phyloP scores from a whole-genome alignment of 805 yeast species.

The Pichia gijzeniarum region DNA sequence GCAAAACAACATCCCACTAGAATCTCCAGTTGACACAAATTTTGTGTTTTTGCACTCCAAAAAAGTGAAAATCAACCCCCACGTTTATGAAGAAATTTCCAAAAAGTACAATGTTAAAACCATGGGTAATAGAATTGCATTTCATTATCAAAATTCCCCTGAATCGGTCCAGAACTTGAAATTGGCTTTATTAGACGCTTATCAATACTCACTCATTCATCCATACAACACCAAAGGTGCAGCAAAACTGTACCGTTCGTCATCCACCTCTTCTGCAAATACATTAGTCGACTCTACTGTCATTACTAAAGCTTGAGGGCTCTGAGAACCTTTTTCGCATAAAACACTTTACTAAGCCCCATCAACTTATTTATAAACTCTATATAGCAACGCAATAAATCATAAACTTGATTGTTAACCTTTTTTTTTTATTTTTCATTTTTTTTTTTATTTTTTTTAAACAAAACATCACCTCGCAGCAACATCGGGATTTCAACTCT shows the following conservation, averaged over 20 bases:
- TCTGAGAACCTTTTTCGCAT: neutral
- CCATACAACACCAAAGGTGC: conserved; percentile 35
- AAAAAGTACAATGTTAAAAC: conserved; percentile 54
- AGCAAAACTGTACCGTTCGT: conserved; percentile 16
- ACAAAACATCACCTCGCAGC: too few species aligned
- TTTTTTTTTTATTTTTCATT: too few species aligned
- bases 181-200: conserved; percentile 51
- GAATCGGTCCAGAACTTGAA: conserved; percentile 54
- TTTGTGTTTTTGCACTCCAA: conserved; percentile 69
- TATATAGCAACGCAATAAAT: too few species aligned
- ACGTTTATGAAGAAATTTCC: conserved; percentile 33
- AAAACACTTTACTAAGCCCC: conserved; percentile 2
- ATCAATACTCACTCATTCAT: conserved; percentile 43
- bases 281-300: neutral
- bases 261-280: conserved; percentile 2
- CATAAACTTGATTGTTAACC: too few species aligned
- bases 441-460: too few species aligned
- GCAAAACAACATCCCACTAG: conserved; percentile 48
- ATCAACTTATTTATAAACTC: neutral
- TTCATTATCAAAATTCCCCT: conserved; percentile 62
- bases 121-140: conserved; percentile 72
- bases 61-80: conserved; percentile 48
- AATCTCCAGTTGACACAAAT: conserved; percentile 73
- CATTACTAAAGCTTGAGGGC: neutral
- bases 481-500: too few species aligned